These are phyloP conservation scores for Xerocomellus intermedius DNA, from an alignment of 768 basidiomycete species.

Conservation along the genomic window DNA sequence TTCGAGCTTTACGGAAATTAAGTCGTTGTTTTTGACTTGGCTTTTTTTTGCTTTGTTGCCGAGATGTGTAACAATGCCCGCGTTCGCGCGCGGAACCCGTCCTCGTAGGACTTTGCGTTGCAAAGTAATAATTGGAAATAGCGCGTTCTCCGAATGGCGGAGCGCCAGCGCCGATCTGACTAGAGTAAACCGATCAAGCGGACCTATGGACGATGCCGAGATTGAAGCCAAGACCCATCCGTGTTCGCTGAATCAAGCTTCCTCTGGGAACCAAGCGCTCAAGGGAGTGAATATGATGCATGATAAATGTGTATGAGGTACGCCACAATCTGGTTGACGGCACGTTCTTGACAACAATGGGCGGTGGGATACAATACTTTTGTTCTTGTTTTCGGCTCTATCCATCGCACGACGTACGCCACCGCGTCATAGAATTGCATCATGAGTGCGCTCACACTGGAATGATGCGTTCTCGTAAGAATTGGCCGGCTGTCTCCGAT, in stretches of 20 bases:
- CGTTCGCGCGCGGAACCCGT: conserved; percentile 19
- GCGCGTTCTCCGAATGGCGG: conserved; percentile 8
- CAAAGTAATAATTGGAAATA: conserved; percentile 22
- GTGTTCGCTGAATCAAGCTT: conserved; percentile 8
- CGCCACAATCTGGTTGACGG: conserved; percentile 12
- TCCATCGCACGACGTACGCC: conserved; percentile 18
- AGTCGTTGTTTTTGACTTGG: conserved; percentile 10
- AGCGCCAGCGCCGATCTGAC: conserved; percentile 23
- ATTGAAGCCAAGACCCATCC: conserved; percentile 1
- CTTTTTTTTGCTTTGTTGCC: conserved; percentile 8
- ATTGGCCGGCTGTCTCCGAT: conserved; percentile 13
- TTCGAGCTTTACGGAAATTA: conserved; percentile 61
- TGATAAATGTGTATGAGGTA: conserved; percentile 9
- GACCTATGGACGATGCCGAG: conserved; percentile 20
- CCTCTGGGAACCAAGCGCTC: conserved; percentile 9
- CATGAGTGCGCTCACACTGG: neutral
- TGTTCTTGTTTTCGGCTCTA: conserved; percentile 5
- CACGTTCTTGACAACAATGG: conserved; percentile 7
- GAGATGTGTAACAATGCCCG: conserved; percentile 20
- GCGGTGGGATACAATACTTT: neutral
- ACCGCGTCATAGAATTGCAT: conserved; percentile 8
- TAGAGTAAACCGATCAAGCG: conserved; percentile 15
- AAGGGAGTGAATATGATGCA: neutral
- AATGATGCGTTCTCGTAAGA: conserved; percentile 13
- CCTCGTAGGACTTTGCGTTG: conserved; percentile 14